Evolutionary conservation across 2,329 filamentous ascomycete species (phyloP).

Genomic region (Diaporthe eres): DNA sequence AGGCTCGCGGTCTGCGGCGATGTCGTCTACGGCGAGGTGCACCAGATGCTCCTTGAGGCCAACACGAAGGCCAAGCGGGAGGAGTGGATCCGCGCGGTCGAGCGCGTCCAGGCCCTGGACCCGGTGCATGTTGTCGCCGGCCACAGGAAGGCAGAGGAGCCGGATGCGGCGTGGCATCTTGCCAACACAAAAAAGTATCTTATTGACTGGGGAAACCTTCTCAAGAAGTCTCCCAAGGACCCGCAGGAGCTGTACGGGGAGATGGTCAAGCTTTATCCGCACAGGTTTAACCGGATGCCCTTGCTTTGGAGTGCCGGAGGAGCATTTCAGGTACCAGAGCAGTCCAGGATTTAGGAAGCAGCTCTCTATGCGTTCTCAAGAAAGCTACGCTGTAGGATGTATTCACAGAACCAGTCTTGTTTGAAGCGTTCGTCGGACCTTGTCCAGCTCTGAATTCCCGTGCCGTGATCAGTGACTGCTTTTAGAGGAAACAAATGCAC

Average conservation of each 20-base stretch:
- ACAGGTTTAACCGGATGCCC: conserved; percentile 6
- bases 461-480: too few relatives aligned
- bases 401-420: not conserved
- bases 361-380: not conserved
- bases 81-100: conserved; percentile 5
- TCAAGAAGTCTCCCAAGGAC: not conserved
- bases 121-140: conserved; percentile 3
- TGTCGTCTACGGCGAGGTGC: conserved; percentile 17
- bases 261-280: conserved; percentile 10
- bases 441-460: too few relatives aligned
- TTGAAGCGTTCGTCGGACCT: too few relatives aligned
- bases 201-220: not conserved
- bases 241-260: conserved; percentile 9
- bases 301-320: not conserved
- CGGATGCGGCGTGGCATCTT: not conserved
- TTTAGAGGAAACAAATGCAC: too few relatives aligned
- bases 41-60: conserved; percentile 8
- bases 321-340: conserved; percentile 2
- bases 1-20: conserved; percentile 5
- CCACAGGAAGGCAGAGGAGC: conserved; percentile 4
- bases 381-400: not conserved
- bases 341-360: not conserved
- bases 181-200: not conserved
- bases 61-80: conserved; percentile 10
- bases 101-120: conserved; percentile 9